A percentile compares a stretch with the other conserved stretches of the same genome.
Conservation (phyloP, 2,329 filamentous ascomycete genomes). For the Neoscytalidium dimidiatum region DNA sequence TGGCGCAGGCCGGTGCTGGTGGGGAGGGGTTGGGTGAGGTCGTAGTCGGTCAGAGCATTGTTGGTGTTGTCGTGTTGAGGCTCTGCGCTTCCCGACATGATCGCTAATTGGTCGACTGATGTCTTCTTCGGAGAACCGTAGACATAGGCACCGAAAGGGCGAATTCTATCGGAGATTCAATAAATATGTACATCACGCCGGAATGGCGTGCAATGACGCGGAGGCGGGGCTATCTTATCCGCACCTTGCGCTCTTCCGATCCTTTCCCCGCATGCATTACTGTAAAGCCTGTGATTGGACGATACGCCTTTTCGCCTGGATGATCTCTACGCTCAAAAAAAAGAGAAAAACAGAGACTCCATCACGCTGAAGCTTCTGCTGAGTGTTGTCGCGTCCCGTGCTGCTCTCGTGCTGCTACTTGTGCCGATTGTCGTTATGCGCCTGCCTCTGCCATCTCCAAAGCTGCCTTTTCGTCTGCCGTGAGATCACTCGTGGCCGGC, state of each 20-base stretch:
- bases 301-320: not conserved
- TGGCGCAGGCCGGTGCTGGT: constrained; percentile 59
- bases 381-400: not conserved
- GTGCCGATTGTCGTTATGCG: not conserved
- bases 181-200: not conserved
- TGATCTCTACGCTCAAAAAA: not conserved
- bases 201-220: constrained; percentile 2
- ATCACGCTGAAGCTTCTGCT: not conserved
- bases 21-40: constrained; percentile 57
- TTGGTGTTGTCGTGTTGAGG: not conserved
- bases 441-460: constrained; percentile 4
- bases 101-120: not conserved
- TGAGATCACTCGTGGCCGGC: constrained; percentile 21
- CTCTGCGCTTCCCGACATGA: not conserved
- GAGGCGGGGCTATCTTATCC: constrained; percentile 3
- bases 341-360: not conserved
- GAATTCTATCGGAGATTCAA: not conserved
- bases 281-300: not conserved
- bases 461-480: constrained; percentile 19
- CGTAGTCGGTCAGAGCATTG: constrained; percentile 51
- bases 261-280: not conserved
- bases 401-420: not conserved
- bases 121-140: not conserved
- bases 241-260: not conserved
- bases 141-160: too few relatives aligned